Conservation (phyloP, 2,329 filamentous ascomycete genomes). For the Penicillium sp. region DNA sequence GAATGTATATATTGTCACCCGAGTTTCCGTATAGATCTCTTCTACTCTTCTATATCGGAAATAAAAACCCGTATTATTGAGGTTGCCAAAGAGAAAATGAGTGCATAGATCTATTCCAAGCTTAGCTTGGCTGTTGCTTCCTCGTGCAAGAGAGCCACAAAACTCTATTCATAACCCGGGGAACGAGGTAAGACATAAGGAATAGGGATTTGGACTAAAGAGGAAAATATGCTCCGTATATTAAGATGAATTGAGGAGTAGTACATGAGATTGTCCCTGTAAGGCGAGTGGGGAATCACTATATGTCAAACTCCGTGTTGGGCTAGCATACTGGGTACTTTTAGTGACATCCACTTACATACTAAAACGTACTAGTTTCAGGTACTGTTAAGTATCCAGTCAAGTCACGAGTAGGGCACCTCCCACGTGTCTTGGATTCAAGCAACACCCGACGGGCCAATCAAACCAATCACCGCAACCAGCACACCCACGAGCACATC, state of each 20-base stretch:
- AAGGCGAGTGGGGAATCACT: not conserved
- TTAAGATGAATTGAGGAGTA: too few relatives aligned
- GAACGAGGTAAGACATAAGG: too few relatives aligned
- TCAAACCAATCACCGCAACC: not conserved
- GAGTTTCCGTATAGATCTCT: not conserved
- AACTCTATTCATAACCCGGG: too few relatives aligned
- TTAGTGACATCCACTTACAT: not conserved
- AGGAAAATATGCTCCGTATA: too few relatives aligned
- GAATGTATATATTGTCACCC: too few relatives aligned
- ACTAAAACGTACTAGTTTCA: not conserved
- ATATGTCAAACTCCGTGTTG: not conserved
- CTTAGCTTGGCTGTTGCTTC: too few relatives aligned
- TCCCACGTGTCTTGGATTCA: constrained; percentile 7
- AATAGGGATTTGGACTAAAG: too few relatives aligned
- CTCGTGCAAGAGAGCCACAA: too few relatives aligned
- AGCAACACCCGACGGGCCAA: not conserved
- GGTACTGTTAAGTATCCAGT: not conserved
- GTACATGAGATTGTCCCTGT: too few relatives aligned
- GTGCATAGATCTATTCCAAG: too few relatives aligned
- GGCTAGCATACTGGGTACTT: not conserved
- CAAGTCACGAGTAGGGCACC: not conserved
- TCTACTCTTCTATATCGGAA: not conserved
- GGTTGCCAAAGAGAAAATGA: not conserved
- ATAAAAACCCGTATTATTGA: not conserved
- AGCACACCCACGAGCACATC: not conserved